Evolutionary conservation across 306 rosid species (phyloP).

Genomic region (Acacia crassicarpa): DNA sequence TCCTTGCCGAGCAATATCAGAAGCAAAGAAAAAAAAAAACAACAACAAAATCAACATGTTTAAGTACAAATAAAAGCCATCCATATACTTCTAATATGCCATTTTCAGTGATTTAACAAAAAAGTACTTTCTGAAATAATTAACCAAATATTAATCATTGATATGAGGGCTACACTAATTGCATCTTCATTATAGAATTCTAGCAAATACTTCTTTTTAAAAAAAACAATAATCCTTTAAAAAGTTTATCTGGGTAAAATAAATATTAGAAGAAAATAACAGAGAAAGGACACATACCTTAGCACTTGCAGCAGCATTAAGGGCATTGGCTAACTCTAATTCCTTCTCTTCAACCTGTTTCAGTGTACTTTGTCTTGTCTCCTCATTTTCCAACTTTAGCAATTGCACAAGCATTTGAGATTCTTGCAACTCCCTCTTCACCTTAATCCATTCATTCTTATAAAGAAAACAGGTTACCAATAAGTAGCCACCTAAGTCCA

Average conservation of each 20-base stretch:
- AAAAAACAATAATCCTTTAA: neutral
- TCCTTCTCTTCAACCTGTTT: neutral
- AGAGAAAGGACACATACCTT: neutral
- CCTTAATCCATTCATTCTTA: neutral
- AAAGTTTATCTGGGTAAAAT: neutral
- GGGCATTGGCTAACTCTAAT: neutral
- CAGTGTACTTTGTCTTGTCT: neutral
- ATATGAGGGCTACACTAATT: neutral
- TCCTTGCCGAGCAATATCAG: neutral
- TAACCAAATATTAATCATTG: neutral
- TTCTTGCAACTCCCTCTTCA: neutral
- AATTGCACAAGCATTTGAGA: neutral
- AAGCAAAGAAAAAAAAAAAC: neutral
- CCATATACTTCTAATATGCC: neutral
- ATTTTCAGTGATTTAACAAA: neutral
- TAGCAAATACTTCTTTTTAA: neutral
- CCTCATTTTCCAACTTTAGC: neutral
- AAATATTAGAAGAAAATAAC: neutral
- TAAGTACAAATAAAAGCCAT: neutral
- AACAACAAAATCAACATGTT: neutral
- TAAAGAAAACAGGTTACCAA: neutral
- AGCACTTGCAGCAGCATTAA: neutral
- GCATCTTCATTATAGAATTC: neutral
- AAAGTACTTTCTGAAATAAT: neutral
- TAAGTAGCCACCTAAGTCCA: neutral